Percentiles rank a stretch among this genome's conserved stretches.
These are phyloP conservation scores for Westerdykella sp. DNA, from an alignment of 2,329 filamentous ascomycete species.

Conservation along the genomic window DNA sequence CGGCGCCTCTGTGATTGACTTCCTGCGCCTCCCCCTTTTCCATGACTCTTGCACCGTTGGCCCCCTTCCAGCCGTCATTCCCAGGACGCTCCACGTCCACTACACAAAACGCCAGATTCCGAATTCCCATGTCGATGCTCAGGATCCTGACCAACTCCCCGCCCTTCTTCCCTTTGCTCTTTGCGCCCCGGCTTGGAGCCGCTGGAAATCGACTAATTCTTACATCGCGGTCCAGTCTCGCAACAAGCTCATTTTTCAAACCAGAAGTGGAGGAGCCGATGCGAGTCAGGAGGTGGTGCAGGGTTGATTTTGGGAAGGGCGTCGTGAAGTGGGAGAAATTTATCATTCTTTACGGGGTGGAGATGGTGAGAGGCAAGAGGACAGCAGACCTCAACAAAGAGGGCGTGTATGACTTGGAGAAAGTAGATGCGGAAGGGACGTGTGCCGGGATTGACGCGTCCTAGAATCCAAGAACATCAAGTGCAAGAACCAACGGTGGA, in stretches of 20 bases:
- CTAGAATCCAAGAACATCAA: too few species aligned
- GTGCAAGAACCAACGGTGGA: too few species aligned
- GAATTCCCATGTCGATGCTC: constrained; percentile 80
- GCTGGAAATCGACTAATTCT: not conserved
- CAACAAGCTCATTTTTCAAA: constrained; percentile 51
- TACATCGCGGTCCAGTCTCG: constrained; percentile 45
- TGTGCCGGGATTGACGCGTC: too few species aligned
- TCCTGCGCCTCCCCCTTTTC: not conserved
- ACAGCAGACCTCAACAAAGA: too few species aligned
- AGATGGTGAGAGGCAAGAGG: too few species aligned
- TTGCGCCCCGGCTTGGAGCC: not conserved
- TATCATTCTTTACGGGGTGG: too few species aligned
- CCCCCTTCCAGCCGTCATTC: not conserved
- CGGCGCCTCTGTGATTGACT: not conserved
- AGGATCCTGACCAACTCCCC: constrained; percentile 46
- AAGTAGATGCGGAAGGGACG: too few species aligned
- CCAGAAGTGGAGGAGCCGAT: constrained; percentile 57
- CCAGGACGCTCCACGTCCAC: constrained; percentile 36
- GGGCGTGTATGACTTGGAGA: too few species aligned
- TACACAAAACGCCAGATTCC: constrained; percentile 70
- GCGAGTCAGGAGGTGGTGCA: constrained; percentile 55
- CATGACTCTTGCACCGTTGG: not conserved
- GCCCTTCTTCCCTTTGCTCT: not conserved
- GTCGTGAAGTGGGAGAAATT: too few species aligned
- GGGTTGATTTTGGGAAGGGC: constrained; percentile 23